Evolutionary conservation across 2,329 filamentous ascomycete species (phyloP).

Genomic region (Dryadomyces sulphureus): DNA sequence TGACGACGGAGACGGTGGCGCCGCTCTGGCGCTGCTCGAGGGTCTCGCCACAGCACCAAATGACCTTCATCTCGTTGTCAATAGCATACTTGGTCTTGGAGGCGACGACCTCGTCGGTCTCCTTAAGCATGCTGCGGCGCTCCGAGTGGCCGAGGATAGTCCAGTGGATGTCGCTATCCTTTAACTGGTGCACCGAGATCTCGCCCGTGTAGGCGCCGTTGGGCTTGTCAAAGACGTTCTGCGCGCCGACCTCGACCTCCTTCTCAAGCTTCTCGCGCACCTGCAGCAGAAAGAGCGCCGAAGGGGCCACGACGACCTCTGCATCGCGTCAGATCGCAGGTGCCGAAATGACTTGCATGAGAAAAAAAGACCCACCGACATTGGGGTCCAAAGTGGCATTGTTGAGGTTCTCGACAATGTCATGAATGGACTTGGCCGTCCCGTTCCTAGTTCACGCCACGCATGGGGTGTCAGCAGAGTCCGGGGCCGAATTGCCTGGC

Average conservation of each 20-base stretch:
- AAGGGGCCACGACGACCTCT: conserved; percentile 93
- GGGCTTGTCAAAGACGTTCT: conserved; percentile 96
- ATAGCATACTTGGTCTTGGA: conserved; percentile 89
- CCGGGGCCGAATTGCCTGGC: too few species aligned
- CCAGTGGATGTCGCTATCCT: conserved; percentile 81
- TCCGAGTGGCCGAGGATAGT: conserved; percentile 88
- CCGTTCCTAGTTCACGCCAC: conserved; percentile 60
- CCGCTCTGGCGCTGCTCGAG: conserved; percentile 79
- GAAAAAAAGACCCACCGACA: conserved; percentile 32
- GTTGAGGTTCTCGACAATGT: conserved; percentile 84
- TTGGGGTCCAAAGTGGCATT: conserved; percentile 64
- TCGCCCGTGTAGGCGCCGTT: conserved; percentile 96
- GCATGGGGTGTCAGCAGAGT: not conserved
- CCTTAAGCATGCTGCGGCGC: conserved; percentile 76
- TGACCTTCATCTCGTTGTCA: conserved; percentile 75
- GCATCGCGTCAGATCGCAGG: not conserved
- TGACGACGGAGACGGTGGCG: conserved; percentile 78
- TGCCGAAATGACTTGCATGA: not conserved
- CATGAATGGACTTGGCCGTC: conserved; percentile 73
- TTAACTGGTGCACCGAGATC: conserved; percentile 82
- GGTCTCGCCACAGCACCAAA: conserved; percentile 95
- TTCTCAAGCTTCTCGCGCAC: conserved; percentile 64
- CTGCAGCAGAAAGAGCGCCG: conserved; percentile 77
- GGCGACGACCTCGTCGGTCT: conserved; percentile 74
- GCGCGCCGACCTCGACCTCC: conserved; percentile 73